Evolutionary conservation across 2,329 filamentous ascomycete species (phyloP).

Genomic region (Xylariaceae sp.): DNA sequence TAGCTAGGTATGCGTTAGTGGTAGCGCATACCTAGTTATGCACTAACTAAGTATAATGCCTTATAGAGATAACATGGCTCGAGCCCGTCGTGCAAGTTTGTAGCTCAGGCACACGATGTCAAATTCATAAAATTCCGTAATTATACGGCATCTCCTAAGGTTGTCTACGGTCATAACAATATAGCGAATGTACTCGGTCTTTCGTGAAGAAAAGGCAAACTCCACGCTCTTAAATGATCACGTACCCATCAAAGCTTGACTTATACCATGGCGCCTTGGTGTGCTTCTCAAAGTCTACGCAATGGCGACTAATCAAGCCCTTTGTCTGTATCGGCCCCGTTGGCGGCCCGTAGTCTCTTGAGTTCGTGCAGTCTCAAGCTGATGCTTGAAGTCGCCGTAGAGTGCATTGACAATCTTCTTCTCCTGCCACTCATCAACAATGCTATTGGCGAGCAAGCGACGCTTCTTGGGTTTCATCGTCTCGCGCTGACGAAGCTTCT

Average conservation of each 20-base stretch:
- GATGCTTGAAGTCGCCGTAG: constrained; percentile 60
- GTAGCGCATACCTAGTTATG: too few species aligned
- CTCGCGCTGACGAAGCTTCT: constrained; percentile 56
- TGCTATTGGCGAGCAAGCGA: constrained; percentile 54
- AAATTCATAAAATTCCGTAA: too few species aligned
- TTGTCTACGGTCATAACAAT: too few species aligned
- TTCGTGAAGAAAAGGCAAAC: too few species aligned
- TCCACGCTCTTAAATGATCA: neutral
- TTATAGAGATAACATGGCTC: too few species aligned
- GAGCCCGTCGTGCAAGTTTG: too few species aligned
- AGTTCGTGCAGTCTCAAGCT: constrained; percentile 53
- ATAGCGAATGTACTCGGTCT: too few species aligned
- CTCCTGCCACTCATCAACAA: constrained; percentile 59
- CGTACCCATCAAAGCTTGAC: neutral
- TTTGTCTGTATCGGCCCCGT: constrained; percentile 10
- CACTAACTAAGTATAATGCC: too few species aligned
- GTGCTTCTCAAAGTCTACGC: neutral
- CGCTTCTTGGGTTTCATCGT: constrained; percentile 55
- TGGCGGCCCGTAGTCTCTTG: constrained; percentile 31
- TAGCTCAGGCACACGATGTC: too few species aligned
- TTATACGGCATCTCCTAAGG: too few species aligned
- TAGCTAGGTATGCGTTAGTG: too few species aligned
- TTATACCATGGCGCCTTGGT: neutral
- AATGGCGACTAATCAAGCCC: neutral
- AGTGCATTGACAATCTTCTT: constrained; percentile 54